These are phyloP conservation scores for Hippophae tibetana DNA, from an alignment of 306 rosid species.

Conservation along the genomic window DNA sequence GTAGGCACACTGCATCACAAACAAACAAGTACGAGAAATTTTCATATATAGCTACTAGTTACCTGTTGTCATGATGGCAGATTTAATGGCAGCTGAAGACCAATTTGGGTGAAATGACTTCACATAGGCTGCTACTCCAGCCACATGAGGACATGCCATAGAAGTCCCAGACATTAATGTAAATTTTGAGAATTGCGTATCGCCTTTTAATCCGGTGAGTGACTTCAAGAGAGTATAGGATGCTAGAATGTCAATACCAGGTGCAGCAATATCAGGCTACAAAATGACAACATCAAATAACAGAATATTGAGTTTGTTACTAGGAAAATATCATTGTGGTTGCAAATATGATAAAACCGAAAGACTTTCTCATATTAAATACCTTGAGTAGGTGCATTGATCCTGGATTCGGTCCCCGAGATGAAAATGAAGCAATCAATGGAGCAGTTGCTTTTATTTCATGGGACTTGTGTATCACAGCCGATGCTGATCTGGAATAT, in stretches of 20 bases:
- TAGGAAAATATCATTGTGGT: too few relatives aligned
- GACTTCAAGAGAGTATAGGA: conserved; percentile 56
- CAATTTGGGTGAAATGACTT: conserved; percentile 81
- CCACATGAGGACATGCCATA: conserved; percentile 89
- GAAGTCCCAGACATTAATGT: conserved; percentile 87
- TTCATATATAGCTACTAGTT: neutral
- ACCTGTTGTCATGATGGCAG: conserved; percentile 83
- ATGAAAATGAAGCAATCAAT: conserved; percentile 71
- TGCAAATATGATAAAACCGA: neutral
- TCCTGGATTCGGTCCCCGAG: conserved; percentile 73
- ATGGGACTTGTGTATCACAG: conserved; percentile 48
- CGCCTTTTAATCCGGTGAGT: conserved; percentile 58
- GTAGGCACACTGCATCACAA: too few relatives aligned
- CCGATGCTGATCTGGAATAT: conserved; percentile 47
- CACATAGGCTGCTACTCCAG: conserved; percentile 80
- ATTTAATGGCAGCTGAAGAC: conserved; percentile 71
- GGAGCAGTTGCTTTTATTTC: conserved; percentile 45
- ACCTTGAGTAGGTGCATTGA: conserved; percentile 67
- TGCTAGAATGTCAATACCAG: conserved; percentile 74
- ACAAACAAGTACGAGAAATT: too few relatives aligned
- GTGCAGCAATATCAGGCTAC: conserved; percentile 91
- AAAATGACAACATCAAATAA: neutral
- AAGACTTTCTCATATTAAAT: neutral
- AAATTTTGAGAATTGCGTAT: conserved; percentile 69
- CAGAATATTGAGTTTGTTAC: neutral